Percentiles rank a stretch among this genome's conserved stretches.
Evolutionary conservation across 768 basidiomycete genomes (phyloP).

Genomic region (Boletus insuetus): DNA sequence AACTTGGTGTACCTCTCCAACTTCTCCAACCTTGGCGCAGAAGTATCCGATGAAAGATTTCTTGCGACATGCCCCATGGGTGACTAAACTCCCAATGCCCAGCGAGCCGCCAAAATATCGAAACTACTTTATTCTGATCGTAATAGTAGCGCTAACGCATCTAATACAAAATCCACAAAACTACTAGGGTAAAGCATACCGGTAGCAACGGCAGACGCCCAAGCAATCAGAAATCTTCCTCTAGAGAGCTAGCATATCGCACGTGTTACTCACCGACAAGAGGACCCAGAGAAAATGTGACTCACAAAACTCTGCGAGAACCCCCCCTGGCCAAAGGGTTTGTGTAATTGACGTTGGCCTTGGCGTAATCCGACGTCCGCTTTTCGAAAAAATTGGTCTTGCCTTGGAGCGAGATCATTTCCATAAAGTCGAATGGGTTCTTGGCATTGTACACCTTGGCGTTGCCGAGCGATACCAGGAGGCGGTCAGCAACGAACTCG

Average conservation of each 20-base stretch:
- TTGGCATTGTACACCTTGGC: conserved; percentile 65
- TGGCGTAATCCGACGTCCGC: conserved; percentile 78
- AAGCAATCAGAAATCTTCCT: conserved; percentile 18
- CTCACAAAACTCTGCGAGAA: conserved; percentile 36
- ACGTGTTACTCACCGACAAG: not conserved
- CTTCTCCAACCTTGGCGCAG: not conserved
- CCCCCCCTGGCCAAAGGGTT: conserved; percentile 1
- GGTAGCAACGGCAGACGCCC: not conserved
- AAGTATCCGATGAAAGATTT: no score
- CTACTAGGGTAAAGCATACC: not conserved
- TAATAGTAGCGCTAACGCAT: not conserved
- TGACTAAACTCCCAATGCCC: no score
- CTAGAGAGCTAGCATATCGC: conserved; percentile 6
- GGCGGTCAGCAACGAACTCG: conserved; percentile 86
- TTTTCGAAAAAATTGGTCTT: conserved; percentile 98
- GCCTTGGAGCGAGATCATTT: conserved; percentile 89
- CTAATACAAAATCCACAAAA: not conserved
- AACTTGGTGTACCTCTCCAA: no score
- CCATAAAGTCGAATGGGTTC: conserved; percentile 94
- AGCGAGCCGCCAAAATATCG: no score
- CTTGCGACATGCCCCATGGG: no score
- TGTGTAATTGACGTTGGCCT: conserved; percentile 49
- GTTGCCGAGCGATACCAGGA: conserved; percentile 84
- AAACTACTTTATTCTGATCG: no score
- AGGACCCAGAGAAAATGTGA: not conserved